Conservation (phyloP, 179 eudicot species). For the Heliamphora pulchella region DNA sequence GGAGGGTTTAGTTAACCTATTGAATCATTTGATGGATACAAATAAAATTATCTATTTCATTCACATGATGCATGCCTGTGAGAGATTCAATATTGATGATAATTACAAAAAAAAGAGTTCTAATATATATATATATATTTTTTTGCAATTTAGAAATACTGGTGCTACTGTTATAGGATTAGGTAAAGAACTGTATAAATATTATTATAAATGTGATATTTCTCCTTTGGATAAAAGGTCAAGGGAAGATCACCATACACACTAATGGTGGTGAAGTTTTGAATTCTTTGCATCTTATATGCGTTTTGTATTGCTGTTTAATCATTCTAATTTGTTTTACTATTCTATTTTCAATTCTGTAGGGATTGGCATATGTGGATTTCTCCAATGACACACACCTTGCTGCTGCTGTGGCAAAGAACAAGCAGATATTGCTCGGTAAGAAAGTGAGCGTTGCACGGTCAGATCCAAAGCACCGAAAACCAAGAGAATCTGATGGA, state of each 20-base stretch:
- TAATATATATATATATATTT: too few relatives aligned
- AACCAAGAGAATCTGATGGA: constrained; percentile 35
- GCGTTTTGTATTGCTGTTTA: not conserved
- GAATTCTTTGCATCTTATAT: not conserved
- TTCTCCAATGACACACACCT: constrained; percentile 74
- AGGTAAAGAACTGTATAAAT: not conserved
- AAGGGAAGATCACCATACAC: not conserved
- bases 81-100: not conserved
- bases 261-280: not conserved
- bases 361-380: constrained; percentile 98
- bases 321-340: not conserved
- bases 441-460: constrained; percentile 67
- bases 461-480: constrained; percentile 69
- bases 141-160: not conserved
- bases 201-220: not conserved
- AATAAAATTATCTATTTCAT: not conserved
- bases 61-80: not conserved
- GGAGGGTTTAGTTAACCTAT: not conserved
- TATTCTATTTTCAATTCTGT: constrained; percentile 12
- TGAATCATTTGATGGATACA: not conserved
- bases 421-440: constrained; percentile 47
- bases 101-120: too few relatives aligned
- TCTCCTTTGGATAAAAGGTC: not conserved
- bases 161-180: not conserved
- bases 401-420: constrained; percentile 69